A percentile compares a stretch with the other conserved stretches of the same genome.
Conservation (phyloP, 305 asterid species). For the Lippia alba region DNA sequence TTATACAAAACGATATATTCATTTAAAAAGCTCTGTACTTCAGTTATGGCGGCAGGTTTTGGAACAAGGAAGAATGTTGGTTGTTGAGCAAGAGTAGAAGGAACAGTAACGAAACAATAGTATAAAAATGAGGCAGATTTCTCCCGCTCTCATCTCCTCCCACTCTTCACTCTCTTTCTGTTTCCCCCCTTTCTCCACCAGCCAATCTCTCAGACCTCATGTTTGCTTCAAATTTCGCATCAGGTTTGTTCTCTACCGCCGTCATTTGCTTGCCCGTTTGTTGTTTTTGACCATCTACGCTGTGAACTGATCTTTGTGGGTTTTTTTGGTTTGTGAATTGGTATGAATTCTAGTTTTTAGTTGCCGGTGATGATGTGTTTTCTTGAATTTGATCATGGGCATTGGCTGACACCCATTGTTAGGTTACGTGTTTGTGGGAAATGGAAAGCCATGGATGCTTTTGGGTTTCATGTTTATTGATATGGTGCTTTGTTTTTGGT, state of each 20-base stretch:
- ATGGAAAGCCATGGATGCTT: neutral
- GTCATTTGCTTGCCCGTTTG: neutral
- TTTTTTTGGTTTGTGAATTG: slow-evolving; percentile 21
- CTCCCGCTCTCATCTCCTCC: slow-evolving; percentile 31
- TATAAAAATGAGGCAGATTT: slow-evolving; percentile 41
- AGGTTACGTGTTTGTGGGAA: neutral
- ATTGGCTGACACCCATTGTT: neutral
- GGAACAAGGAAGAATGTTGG: slow-evolving; percentile 1
- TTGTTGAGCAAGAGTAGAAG: slow-evolving; percentile 22
- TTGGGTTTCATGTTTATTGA: neutral
- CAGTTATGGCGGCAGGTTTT: neutral
- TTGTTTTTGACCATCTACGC: neutral
- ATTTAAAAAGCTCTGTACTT: too few species aligned
- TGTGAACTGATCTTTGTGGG: neutral
- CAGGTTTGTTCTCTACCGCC: slow-evolving; percentile 46
- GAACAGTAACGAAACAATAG: neutral
- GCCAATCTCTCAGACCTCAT: slow-evolving; percentile 31
- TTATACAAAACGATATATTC: too few species aligned
- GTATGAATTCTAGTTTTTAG: neutral
- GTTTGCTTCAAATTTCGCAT: slow-evolving; percentile 40
- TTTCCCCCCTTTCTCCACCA: slow-evolving; percentile 30
- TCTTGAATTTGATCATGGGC: neutral
- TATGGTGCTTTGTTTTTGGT: slow-evolving; percentile 5
- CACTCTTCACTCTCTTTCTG: slow-evolving; percentile 31
- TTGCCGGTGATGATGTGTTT: neutral